These are phyloP conservation scores for Epithele typhae DNA, from an alignment of 768 basidiomycete genomes.

Conservation along the genomic window DNA sequence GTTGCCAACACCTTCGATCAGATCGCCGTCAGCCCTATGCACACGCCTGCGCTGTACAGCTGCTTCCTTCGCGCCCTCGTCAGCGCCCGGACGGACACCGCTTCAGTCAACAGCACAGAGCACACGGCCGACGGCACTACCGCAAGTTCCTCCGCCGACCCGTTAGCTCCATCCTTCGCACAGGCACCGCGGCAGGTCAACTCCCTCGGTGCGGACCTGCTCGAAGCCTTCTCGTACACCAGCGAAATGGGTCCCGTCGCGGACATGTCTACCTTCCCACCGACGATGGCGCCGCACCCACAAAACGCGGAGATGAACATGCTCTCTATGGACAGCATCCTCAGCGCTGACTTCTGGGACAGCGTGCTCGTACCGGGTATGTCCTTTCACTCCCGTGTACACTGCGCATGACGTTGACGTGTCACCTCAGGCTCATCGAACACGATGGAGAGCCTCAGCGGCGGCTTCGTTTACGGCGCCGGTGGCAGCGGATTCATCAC, in stretches of 20 bases:
- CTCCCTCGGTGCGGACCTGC: slow-evolving; percentile 11
- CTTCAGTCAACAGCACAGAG: not conserved
- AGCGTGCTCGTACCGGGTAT: slow-evolving; percentile 80
- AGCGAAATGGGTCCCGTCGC: slow-evolving; percentile 83
- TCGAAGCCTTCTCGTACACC: slow-evolving; percentile 66
- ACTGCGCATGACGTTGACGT: too few species aligned
- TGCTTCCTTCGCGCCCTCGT: slow-evolving; percentile 77
- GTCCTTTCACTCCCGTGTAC: slow-evolving; percentile 21
- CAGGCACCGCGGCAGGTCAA: slow-evolving; percentile 2
- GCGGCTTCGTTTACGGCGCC: slow-evolving; percentile 81
- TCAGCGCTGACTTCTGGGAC: slow-evolving; percentile 83
- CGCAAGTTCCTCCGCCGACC: slow-evolving; percentile 6
- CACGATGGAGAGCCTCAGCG: slow-evolving; percentile 76
- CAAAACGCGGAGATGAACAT: slow-evolving; percentile 35
- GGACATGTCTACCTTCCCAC: slow-evolving; percentile 82
- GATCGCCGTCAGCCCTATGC: slow-evolving; percentile 71
- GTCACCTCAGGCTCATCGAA: slow-evolving; percentile 66
- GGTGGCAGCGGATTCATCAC: slow-evolving; percentile 84
- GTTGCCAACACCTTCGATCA: slow-evolving; percentile 77
- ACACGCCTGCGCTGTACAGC: slow-evolving; percentile 90
- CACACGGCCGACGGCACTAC: not conserved
- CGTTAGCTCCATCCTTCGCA: slow-evolving; percentile 3
- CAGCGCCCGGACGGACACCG: slow-evolving; percentile 40
- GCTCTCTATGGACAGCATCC: slow-evolving; percentile 80
- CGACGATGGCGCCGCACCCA: slow-evolving; percentile 68